A percentile compares a stretch with the other conserved stretches of the same genome.
phyloP scores from a whole-genome alignment of 208 protist genomes.

The Trypanosoma vivax region DNA sequence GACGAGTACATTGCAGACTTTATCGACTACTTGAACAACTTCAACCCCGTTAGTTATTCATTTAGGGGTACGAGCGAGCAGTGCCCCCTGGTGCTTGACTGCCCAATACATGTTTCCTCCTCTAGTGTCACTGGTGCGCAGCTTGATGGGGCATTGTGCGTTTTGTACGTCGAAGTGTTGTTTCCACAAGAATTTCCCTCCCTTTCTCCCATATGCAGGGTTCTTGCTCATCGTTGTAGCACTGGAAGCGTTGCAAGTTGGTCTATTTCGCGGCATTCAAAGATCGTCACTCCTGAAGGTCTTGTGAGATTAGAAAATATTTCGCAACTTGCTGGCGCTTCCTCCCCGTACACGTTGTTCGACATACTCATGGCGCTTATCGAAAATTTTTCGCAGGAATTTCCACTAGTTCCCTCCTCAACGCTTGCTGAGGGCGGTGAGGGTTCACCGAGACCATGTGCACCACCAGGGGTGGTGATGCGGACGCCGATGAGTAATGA shows the following conservation, averaged over 20 bases:
- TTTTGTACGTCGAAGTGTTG: constrained; percentile 6
- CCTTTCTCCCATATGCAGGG: constrained; percentile 3
- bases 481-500: constrained; percentile 13
- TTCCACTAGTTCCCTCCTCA: constrained; percentile 36
- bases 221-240: neutral
- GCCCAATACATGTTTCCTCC: constrained; percentile 7
- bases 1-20: constrained; percentile 16
- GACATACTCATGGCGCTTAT: constrained; percentile 61
- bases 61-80: constrained; percentile 2
- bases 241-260: constrained; percentile 2
- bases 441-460: too few species aligned
- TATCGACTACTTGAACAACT: constrained; percentile 16
- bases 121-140: neutral
- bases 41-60: constrained; percentile 6
- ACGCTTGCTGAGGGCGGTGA: too few species aligned
- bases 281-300: constrained; percentile 40
- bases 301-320: constrained; percentile 42
- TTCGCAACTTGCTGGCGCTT: constrained; percentile 37
- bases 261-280: constrained; percentile 28
- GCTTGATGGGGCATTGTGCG: neutral
- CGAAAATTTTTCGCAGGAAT: constrained; percentile 70
- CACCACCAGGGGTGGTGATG: too few species aligned
- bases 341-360: constrained; percentile 49
- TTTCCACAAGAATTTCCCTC: constrained; percentile 17
- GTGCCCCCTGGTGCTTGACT: constrained; percentile 3